Percentiles rank a stretch among this genome's conserved stretches.
Evolutionary conservation across 2,329 filamentous ascomycete genomes (phyloP).

Genomic region (Gremmenia infestans): DNA sequence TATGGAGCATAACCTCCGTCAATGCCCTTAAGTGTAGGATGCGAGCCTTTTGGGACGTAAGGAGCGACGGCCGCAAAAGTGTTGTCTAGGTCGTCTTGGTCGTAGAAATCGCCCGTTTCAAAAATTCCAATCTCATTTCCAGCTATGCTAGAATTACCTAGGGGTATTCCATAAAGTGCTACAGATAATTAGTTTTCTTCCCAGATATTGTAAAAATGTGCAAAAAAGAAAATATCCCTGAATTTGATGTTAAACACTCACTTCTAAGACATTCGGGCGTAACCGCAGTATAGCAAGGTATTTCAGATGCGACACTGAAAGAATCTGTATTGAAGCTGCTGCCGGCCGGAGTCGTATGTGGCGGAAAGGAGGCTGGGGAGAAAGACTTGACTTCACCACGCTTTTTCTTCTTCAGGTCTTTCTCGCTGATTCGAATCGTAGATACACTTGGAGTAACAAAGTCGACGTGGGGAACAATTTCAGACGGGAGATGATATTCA

Average conservation of each 20-base stretch:
- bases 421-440: constrained; percentile 4
- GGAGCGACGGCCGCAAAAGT: constrained; percentile 32
- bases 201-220: neutral
- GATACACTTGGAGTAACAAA: constrained; percentile 44
- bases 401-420: constrained; percentile 3
- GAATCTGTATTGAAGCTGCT: neutral
- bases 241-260: neutral
- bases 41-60: constrained; percentile 34
- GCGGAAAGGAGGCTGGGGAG: neutral
- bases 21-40: constrained; percentile 34
- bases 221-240: too few relatives aligned
- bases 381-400: neutral
- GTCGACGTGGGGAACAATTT: constrained; percentile 45
- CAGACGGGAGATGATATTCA: constrained; percentile 44
- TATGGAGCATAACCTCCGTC: constrained; percentile 35
- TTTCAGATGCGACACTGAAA: neutral
- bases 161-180: constrained; percentile 36
- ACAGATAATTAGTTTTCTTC: neutral
- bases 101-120: constrained; percentile 39
- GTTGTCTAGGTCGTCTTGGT: constrained; percentile 37
- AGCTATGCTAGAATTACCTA: constrained; percentile 35
- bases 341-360: neutral
- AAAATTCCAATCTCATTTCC: constrained; percentile 42
- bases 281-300: neutral
- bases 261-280: constrained; percentile 5